phyloP scores from a whole-genome alignment of 805 yeast genomes.

The Lipomyces yamadae region DNA sequence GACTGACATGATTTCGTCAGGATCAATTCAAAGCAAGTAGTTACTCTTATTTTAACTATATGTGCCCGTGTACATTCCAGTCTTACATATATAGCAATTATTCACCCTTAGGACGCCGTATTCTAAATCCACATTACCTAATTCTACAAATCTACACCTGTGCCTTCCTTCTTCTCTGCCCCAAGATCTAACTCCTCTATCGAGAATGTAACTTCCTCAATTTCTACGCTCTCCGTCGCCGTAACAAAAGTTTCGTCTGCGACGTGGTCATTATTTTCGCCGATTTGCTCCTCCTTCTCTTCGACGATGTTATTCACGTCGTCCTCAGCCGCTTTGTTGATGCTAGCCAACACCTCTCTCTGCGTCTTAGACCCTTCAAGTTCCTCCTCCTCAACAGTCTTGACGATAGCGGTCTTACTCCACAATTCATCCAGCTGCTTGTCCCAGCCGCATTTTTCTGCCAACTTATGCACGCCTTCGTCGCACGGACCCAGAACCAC shows the following conservation, averaged over 20 bases:
- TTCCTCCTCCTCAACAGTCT: constrained; percentile 23
- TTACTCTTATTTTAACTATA: background rate
- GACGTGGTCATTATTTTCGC: background rate
- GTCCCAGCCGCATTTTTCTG: constrained; percentile 66
- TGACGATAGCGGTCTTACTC: constrained; percentile 17
- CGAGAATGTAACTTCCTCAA: background rate
- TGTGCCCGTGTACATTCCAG: background rate
- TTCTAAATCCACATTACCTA: background rate
- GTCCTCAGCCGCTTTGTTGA: constrained; percentile 11
- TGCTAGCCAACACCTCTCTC: constrained; percentile 19
- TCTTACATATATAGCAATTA: background rate
- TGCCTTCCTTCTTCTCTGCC: background rate
- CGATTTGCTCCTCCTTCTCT: background rate
- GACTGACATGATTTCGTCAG: no score
- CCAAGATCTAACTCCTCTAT: background rate
- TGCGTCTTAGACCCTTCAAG: constrained; percentile 13
- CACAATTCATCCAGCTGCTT: constrained; percentile 27
- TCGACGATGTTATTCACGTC: constrained; percentile 7
- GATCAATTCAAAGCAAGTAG: background rate
- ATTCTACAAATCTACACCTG: background rate
- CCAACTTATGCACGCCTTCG: constrained; percentile 59
- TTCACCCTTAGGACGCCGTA: background rate
- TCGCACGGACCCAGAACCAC: constrained; percentile 70
- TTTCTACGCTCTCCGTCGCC: constrained; percentile 3
- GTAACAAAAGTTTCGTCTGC: background rate